Percentiles rank a stretch among this genome's conserved stretches.
Conservation (phyloP, 768 basidiomycete species). For the Exsudoporus frostii region DNA sequence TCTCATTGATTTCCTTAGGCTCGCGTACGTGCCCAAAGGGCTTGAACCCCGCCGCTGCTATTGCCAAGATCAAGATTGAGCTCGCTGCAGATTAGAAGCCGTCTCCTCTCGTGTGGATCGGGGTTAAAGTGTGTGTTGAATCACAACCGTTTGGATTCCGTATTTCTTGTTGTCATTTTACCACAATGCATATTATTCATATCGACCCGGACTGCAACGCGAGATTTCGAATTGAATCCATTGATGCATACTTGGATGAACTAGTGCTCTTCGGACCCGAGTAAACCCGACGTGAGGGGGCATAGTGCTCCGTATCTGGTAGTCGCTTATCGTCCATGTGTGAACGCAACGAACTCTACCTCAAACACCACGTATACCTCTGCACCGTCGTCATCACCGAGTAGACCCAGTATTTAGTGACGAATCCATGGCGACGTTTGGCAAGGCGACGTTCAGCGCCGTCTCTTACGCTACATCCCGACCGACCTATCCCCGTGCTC, state of each 20-base stretch:
- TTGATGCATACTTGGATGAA: not conserved
- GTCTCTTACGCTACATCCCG: slow-evolving; percentile 63
- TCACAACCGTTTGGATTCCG: not conserved
- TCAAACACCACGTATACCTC: not conserved
- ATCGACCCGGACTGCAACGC: not conserved
- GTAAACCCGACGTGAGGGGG: not conserved
- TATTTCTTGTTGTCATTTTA: not conserved
- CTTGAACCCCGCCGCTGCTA: slow-evolving; percentile 87
- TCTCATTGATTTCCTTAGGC: slow-evolving; percentile 39
- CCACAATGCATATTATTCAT: not conserved
- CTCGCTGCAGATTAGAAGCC: slow-evolving; percentile 62
- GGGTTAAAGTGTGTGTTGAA: slow-evolving; percentile 1
- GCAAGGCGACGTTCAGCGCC: slow-evolving; percentile 66
- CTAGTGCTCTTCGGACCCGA: not conserved
- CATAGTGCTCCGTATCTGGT: not conserved
- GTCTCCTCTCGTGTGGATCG: not conserved
- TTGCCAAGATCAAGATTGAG: slow-evolving; percentile 92
- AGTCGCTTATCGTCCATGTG: not conserved
- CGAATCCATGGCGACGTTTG: slow-evolving; percentile 69
- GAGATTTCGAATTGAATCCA: not conserved
- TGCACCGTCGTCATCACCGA: not conserved
- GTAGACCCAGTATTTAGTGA: not conserved
- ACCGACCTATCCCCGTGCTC: slow-evolving; percentile 66
- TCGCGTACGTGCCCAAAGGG: slow-evolving; percentile 97
- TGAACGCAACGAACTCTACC: not conserved